These are phyloP conservation scores for Jatropha multifida DNA, from an alignment of 441 rosid species.

Conservation along the genomic window DNA sequence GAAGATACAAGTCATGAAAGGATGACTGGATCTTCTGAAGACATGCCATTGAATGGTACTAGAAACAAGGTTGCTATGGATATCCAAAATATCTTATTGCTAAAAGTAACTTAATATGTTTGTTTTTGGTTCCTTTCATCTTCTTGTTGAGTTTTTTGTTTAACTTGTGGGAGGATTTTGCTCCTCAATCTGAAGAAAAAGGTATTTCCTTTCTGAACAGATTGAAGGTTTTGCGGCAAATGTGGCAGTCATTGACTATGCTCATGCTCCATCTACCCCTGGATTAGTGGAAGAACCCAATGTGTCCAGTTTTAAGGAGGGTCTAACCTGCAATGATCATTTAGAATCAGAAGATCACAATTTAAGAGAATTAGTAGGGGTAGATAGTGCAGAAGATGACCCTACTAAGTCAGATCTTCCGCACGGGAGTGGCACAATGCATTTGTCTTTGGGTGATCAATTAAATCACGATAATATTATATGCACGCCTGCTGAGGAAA, in stretches of 20 bases:
- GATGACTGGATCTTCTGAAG: slow-evolving; percentile 37
- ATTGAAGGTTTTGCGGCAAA: slow-evolving; percentile 40
- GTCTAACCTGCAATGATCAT: slow-evolving; percentile 64
- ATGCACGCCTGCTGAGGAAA: slow-evolving; percentile 37
- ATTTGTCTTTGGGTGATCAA: slow-evolving; percentile 33
- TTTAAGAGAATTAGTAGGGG: slow-evolving; percentile 30
- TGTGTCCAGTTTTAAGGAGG: slow-evolving; percentile 60
- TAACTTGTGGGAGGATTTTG: slow-evolving; percentile 4
- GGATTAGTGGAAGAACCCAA: slow-evolving; percentile 76
- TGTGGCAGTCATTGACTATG: slow-evolving; percentile 62
- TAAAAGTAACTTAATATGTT: not conserved
- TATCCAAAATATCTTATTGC: slow-evolving; percentile 14
- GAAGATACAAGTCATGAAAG: slow-evolving; percentile 35
- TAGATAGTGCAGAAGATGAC: slow-evolving; percentile 38
- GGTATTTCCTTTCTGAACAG: slow-evolving; percentile 42
- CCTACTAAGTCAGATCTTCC: slow-evolving; percentile 35
- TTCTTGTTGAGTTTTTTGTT: slow-evolving; percentile 9
- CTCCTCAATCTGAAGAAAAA: slow-evolving; percentile 17
- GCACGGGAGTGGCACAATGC: slow-evolving; percentile 28
- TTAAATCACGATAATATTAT: slow-evolving; percentile 28
- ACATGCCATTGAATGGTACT: slow-evolving; percentile 41
- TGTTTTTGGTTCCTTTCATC: not conserved
- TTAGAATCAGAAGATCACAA: slow-evolving; percentile 59
- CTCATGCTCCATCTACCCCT: slow-evolving; percentile 92
- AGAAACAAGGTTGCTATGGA: slow-evolving; percentile 58